These are phyloP conservation scores for Pseudocercospora ulei DNA, from an alignment of 2,329 filamentous ascomycete species.

Conservation along the genomic window DNA sequence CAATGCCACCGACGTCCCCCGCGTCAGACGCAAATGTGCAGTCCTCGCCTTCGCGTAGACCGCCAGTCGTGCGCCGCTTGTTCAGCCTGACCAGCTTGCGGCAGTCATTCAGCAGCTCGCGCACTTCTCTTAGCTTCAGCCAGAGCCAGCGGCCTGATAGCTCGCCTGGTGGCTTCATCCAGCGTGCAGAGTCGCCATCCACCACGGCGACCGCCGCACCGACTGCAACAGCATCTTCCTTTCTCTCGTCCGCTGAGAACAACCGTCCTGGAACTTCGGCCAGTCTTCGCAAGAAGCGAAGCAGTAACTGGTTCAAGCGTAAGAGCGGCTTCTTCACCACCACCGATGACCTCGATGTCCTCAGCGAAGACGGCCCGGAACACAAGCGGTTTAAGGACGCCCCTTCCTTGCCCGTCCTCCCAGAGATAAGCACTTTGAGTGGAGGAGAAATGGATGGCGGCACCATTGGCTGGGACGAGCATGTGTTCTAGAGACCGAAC, in stretches of 20 bases:
- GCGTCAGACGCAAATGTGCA: constrained; percentile 11
- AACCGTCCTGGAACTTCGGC: constrained; percentile 9
- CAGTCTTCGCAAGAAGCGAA: constrained; percentile 27
- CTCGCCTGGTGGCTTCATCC: constrained; percentile 15
- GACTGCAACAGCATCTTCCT: constrained; percentile 13
- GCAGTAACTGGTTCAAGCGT: constrained; percentile 34
- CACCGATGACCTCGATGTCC: constrained; percentile 25
- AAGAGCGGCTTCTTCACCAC: constrained; percentile 31
- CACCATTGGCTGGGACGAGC: constrained; percentile 31
- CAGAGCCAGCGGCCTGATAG: constrained; percentile 18
- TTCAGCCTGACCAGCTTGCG: constrained; percentile 32
- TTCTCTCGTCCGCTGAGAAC: constrained; percentile 13
- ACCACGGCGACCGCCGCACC: constrained; percentile 23
- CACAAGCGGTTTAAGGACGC: constrained; percentile 25
- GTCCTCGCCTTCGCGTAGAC: constrained; percentile 17
- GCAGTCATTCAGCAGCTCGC: constrained; percentile 33
- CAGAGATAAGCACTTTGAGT: constrained; percentile 26
- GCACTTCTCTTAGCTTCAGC: constrained; percentile 27
- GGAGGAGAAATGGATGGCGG: constrained; percentile 25
- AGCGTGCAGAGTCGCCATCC: constrained; percentile 21
- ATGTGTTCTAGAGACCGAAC: constrained; percentile 23
- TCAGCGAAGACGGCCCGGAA: constrained; percentile 26
- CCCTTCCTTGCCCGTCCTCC: constrained; percentile 25
- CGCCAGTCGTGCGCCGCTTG: constrained; percentile 29
- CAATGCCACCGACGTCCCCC: constrained; percentile 20